Conservation (phyloP, 805 yeast species). For the Ogataea wickerhamii region DNA sequence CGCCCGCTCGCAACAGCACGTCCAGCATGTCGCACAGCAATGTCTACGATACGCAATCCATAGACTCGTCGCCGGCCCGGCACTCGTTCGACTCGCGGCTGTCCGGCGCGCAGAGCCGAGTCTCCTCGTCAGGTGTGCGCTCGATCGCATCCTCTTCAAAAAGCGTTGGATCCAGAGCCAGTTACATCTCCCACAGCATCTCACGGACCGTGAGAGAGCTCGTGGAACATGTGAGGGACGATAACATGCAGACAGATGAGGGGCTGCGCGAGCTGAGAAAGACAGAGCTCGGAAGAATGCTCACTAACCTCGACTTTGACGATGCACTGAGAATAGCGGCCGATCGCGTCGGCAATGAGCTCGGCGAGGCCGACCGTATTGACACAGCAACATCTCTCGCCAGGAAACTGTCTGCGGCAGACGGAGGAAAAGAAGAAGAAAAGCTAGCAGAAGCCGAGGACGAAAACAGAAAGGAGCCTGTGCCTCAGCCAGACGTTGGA, state of each 20-base stretch:
- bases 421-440: too few species aligned
- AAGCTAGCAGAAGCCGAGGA: background rate
- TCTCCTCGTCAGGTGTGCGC: background rate
- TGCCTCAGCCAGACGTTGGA: conserved; percentile 42
- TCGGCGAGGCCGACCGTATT: conserved; percentile 2
- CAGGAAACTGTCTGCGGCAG: background rate
- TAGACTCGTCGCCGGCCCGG: background rate
- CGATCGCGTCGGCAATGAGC: conserved; percentile 1
- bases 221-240: conserved; percentile 17
- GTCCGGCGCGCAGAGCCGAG: too few species aligned
- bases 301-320: conserved; percentile 20
- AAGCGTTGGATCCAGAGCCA: background rate
- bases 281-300: conserved; percentile 19
- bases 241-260: conserved; percentile 18
- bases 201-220: conserved; percentile 5
- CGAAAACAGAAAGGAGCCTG: background rate
- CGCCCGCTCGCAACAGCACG: too few species aligned
- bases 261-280: conserved; percentile 7
- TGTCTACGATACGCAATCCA: background rate
- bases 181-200: background rate
- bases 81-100: too few species aligned
- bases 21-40: too few species aligned
- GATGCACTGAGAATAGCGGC: conserved; percentile 24
- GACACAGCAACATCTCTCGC: background rate
- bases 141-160: background rate